Base-by-base conservation (phyloP, 192 early-diverging fungal species). In the Backusella westeae region DNA sequence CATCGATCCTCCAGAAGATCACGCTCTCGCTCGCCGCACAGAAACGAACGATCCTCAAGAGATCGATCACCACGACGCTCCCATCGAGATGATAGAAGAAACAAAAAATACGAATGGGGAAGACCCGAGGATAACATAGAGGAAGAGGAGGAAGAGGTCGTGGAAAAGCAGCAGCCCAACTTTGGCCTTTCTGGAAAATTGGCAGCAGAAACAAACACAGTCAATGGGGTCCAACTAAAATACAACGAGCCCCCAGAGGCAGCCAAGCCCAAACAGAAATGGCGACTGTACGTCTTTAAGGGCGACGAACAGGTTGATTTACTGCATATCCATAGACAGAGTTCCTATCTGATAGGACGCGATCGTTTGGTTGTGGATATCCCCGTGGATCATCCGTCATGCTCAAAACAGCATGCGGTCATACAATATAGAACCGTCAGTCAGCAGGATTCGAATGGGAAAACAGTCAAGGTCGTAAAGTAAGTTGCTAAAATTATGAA, bases 251-350 rank as follows among this genome's bases (percentile, higher is more conserved):
- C 97, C 0, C 82, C 91, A 0, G 97, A 99, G 80, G 95, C 96
- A 0, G 85, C 94, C 32, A 92, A 90, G 67, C 95, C 96, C 7
- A 86, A 72, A 17, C 79, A 85, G 34, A 86, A 85, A 71, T 98
- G 92, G 90, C 88, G 96, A 67, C 81, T 99, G 23, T 97, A 97
- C 79, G 93, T 97, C 2, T 99, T 98, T 81, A 99, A 99, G 77
- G 94, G 94, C 46, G 89, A 92, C 59, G 90, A 96, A 53, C 91
- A 96, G 79, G 84, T 96, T 36, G 97, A 98, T 82, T 82, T 95
- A 67, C 87, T 97, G 46, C 91, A 93, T 72, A 90, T 98, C 19
- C 92, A 95, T 81, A 83, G 92, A 14, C 93, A 96, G 76, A 94
- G 93, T 78, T 94, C 93, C 4, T 98, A 89, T 81, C 77, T 98